A percentile compares a stretch with the other conserved stretches of the same genome.
phyloP scores from a whole-genome alignment of 176 grass and related monocot genomes.

The Areca catechu region DNA sequence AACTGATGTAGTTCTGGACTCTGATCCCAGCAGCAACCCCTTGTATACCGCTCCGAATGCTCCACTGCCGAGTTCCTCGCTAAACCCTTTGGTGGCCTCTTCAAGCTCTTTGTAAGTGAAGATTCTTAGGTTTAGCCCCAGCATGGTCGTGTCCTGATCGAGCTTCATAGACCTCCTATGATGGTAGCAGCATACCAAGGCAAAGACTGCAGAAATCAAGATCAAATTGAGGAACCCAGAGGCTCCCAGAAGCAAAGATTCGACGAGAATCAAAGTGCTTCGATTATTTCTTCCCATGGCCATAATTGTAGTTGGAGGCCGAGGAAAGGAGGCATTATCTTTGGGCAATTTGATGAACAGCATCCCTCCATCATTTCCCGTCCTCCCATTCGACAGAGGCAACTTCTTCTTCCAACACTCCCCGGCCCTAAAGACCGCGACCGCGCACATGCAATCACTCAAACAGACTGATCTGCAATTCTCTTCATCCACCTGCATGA shows the following conservation, averaged over 20 bases:
- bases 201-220: conserved; percentile 4
- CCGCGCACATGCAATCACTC: conserved; percentile 38
- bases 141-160: not conserved
- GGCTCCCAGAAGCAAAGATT: conserved; percentile 29
- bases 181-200: too few species aligned
- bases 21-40: conserved; percentile 9
- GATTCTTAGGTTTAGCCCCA: conserved; percentile 11
- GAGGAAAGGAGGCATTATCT: conserved; percentile 13
- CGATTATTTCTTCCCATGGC: conserved; percentile 16
- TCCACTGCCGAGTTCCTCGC: conserved; percentile 25
- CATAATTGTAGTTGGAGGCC: not conserved
- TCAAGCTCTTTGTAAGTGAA: conserved; percentile 37
- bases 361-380: not conserved
- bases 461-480: conserved; percentile 28
- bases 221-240: conserved; percentile 30
- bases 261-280: conserved; percentile 19
- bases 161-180: too few species aligned
- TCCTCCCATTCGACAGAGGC: conserved; percentile 35
- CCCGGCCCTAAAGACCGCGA: conserved; percentile 1
- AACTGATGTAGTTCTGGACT: not conserved
- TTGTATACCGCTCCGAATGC: conserved; percentile 30
- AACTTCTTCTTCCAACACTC: conserved; percentile 51
- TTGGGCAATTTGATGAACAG: conserved; percentile 28
- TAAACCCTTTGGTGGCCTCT: conserved; percentile 23
- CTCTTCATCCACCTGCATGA: not conserved